A percentile compares a stretch with the other conserved stretches of the same genome.
phyloP scores from a whole-genome alignment of 345 rosid genomes.

The Melaleuca quinquenervia region DNA sequence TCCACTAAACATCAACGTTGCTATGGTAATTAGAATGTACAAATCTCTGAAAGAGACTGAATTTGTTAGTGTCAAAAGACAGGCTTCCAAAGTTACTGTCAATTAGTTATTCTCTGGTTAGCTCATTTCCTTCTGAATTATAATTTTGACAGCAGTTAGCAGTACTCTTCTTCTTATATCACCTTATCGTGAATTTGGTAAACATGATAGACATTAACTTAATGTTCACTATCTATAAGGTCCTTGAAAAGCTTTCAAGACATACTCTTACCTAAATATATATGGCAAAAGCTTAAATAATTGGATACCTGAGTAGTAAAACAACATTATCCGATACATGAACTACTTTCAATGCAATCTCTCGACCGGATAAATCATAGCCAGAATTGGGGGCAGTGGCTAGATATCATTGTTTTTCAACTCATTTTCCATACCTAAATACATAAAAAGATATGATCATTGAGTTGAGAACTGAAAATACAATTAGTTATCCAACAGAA shows the following conservation, averaged over 20 bases:
- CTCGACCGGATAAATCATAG: background rate
- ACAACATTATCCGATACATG: background rate
- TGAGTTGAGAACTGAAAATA: background rate
- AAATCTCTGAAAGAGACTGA: background rate
- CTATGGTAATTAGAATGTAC: background rate
- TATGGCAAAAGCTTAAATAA: background rate
- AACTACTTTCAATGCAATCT: background rate
- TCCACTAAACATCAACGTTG: background rate
- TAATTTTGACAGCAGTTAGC: background rate
- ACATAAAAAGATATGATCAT: background rate
- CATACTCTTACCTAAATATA: background rate
- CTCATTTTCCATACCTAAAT: background rate
- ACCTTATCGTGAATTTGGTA: background rate
- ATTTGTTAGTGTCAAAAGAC: background rate
- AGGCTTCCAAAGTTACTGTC: background rate
- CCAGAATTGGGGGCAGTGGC: background rate
- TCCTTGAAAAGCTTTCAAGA: background rate
- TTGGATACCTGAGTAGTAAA: background rate
- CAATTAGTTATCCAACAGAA: background rate
- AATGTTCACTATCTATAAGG: background rate
- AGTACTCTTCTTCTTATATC: background rate
- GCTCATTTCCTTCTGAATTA: background rate
- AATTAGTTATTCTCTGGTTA: background rate
- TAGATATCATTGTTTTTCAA: background rate
- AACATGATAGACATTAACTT: background rate